Percentiles rank a stretch among this genome's conserved stretches.
phyloP scores from a whole-genome alignment of 2,329 filamentous ascomycete genomes.

The Dactylellina sp. region DNA sequence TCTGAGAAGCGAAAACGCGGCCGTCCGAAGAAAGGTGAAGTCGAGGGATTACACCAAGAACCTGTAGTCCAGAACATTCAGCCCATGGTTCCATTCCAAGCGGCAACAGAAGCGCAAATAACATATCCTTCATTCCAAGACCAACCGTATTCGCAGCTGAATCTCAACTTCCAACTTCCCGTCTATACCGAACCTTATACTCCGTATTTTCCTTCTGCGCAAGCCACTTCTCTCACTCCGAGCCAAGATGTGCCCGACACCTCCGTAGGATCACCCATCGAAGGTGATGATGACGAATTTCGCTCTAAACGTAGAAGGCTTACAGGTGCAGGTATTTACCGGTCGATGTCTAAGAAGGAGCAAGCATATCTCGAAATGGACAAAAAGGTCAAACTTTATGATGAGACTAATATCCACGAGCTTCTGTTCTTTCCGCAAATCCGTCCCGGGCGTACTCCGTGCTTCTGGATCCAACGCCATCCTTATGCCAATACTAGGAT shows the following conservation, averaged over 20 bases:
- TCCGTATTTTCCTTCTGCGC: neutral
- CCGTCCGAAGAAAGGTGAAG: conserved; percentile 51
- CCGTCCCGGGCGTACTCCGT: conserved; percentile 27
- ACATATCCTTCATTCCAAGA: neutral
- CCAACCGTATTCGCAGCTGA: neutral
- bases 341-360: conserved; percentile 51
- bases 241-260: neutral
- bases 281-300: conserved; percentile 5
- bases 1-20: conserved; percentile 51
- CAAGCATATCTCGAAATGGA: conserved; percentile 55
- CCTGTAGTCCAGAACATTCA: neutral
- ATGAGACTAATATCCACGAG: conserved; percentile 43
- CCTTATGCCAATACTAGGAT: conserved; percentile 47
- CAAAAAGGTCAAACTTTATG: conserved; percentile 46
- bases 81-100: neutral
- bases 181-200: neutral
- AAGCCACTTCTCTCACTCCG: neutral
- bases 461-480: conserved; percentile 53
- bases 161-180: neutral
- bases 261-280: neutral
- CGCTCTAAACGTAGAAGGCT: conserved; percentile 25
- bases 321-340: conserved; percentile 1
- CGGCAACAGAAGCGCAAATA: neutral
- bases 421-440: conserved; percentile 29
- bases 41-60: conserved; percentile 44